Evolutionary conservation across 352 stramenopile genomes (phyloP).

Genomic region (Peronospora farinosa): DNA sequence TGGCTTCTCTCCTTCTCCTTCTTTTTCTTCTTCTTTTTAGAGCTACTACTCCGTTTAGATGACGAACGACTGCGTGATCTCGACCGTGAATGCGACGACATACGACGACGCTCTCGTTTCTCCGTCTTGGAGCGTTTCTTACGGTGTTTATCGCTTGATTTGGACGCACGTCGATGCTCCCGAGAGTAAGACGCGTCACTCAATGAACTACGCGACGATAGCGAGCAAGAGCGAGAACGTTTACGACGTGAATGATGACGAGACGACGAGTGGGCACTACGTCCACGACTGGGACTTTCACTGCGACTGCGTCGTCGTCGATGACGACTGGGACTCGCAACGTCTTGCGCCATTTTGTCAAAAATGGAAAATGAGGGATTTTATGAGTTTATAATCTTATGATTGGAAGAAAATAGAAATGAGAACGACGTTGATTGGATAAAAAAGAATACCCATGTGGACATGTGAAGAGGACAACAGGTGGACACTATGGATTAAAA

Average conservation of each 20-base stretch:
- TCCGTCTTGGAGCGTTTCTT: slow-evolving; percentile 29
- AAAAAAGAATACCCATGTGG: slow-evolving; percentile 4
- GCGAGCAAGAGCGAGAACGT: slow-evolving; percentile 29
- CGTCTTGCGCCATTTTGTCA: slow-evolving; percentile 23
- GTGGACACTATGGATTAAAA: slow-evolving; percentile 7
- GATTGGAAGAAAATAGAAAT: background rate
- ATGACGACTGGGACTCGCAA: slow-evolving; percentile 23
- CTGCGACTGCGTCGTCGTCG: slow-evolving; percentile 33
- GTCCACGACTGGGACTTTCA: slow-evolving; percentile 20
- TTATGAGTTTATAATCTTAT: background rate
- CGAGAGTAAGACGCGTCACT: slow-evolving; percentile 28
- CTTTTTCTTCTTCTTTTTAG: slow-evolving; percentile 23
- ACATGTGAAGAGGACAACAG: slow-evolving; percentile 17
- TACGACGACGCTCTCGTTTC: slow-evolving; percentile 12
- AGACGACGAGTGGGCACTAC: slow-evolving; percentile 12
- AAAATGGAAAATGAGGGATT: slow-evolving; percentile 12
- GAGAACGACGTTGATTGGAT: slow-evolving; percentile 9
- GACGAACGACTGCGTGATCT: slow-evolving; percentile 30
- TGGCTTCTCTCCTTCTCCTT: slow-evolving; percentile 3
- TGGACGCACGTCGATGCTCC: slow-evolving; percentile 22
- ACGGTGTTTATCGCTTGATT: slow-evolving; percentile 22
- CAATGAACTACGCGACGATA: slow-evolving; percentile 20
- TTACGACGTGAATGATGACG: slow-evolving; percentile 24
- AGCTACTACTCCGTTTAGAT: slow-evolving; percentile 15
- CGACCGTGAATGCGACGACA: slow-evolving; percentile 23